Evolutionary conservation across 2,329 filamentous ascomycete species (phyloP).

Genomic region (Aaosphaeria arxii): DNA sequence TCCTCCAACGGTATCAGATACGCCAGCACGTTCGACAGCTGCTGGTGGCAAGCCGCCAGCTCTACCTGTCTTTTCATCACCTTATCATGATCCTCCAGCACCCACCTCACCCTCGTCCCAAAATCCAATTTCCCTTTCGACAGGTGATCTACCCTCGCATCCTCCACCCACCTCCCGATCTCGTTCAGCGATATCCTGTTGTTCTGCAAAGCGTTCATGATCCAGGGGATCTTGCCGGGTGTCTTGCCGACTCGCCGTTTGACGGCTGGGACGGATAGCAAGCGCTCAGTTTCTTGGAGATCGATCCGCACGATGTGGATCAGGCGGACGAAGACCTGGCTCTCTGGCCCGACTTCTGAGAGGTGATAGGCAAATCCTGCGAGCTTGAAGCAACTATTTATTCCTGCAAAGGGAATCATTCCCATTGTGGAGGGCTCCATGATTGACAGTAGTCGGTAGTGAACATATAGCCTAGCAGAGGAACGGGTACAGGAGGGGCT

Average conservation of each 20-base stretch:
- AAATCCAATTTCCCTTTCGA: slow-evolving; percentile 14
- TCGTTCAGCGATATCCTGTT: slow-evolving; percentile 18
- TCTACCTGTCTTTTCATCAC: slow-evolving; percentile 9
- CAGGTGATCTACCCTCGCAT: slow-evolving; percentile 13
- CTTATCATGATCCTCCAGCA: not conserved
- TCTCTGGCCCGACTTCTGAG: slow-evolving; percentile 19
- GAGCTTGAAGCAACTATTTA: slow-evolving; percentile 21
- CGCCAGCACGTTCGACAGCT: slow-evolving; percentile 18
- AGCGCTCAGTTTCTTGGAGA: slow-evolving; percentile 17
- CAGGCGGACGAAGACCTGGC: slow-evolving; percentile 21
- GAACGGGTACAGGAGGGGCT: not conserved
- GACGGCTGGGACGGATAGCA: slow-evolving; percentile 10
- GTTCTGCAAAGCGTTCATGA: slow-evolving; percentile 13
- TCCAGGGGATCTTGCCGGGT: slow-evolving; percentile 17
- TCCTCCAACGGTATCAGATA: slow-evolving; percentile 16
- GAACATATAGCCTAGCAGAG: slow-evolving; percentile 2
- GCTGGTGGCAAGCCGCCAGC: slow-evolving; percentile 20
- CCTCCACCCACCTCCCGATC: slow-evolving; percentile 23
- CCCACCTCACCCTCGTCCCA: slow-evolving; percentile 15
- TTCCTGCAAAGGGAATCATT: slow-evolving; percentile 11
- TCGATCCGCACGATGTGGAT: slow-evolving; percentile 21
- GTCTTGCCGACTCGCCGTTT: slow-evolving; percentile 8
- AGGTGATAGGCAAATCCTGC: slow-evolving; percentile 18
- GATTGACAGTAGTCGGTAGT: slow-evolving; percentile 3
- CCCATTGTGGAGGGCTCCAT: not conserved